Conservation (phyloP, 2,329 filamentous ascomycete genomes). For the Magnaporthiopsis poae region DNA sequence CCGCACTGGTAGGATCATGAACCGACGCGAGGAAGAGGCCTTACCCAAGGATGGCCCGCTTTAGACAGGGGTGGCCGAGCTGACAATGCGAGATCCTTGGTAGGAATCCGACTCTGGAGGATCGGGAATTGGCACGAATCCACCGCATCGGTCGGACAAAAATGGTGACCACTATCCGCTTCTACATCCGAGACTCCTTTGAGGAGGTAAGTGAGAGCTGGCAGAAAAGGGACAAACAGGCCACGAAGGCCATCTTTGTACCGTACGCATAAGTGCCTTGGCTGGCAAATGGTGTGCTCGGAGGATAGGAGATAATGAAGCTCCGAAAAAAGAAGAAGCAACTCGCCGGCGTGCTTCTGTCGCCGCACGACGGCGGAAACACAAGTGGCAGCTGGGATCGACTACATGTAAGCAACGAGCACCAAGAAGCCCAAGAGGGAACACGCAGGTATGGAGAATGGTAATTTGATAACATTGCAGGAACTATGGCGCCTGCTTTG, state of each 20-base stretch:
- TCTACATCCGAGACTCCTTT: constrained; percentile 19
- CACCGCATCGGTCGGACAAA: constrained; percentile 19
- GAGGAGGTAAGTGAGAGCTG: constrained; percentile 17
- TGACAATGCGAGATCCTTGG: not conserved
- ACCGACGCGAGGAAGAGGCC: too few relatives aligned
- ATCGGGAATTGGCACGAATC: constrained; percentile 21
- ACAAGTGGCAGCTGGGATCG: not conserved
- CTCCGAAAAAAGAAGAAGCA: constrained; percentile 14
- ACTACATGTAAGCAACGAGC: not conserved
- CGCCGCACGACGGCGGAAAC: constrained; percentile 6
- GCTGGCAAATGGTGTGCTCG: not conserved
- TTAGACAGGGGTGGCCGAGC: not conserved
- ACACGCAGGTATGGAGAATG: too few relatives aligned
- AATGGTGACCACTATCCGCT: constrained; percentile 20
- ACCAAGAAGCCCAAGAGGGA: too few relatives aligned
- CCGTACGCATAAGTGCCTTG: not conserved
- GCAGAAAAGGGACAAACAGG: too few relatives aligned
- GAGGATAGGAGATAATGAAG: constrained; percentile 10
- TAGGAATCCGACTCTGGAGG: constrained; percentile 23
- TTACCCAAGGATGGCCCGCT: too few relatives aligned
- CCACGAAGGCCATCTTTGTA: not conserved
- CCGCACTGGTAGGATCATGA: constrained; percentile 30
- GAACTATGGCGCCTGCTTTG: too few relatives aligned
- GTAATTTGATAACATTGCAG: too few relatives aligned
- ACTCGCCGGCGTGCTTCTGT: constrained; percentile 12